Evolutionary conservation across 228 moss, liverwort and hornwort species (phyloP), one percentile per base, ranked within the genome.

Genomic region (Sphagnum magellanicum): DNA sequence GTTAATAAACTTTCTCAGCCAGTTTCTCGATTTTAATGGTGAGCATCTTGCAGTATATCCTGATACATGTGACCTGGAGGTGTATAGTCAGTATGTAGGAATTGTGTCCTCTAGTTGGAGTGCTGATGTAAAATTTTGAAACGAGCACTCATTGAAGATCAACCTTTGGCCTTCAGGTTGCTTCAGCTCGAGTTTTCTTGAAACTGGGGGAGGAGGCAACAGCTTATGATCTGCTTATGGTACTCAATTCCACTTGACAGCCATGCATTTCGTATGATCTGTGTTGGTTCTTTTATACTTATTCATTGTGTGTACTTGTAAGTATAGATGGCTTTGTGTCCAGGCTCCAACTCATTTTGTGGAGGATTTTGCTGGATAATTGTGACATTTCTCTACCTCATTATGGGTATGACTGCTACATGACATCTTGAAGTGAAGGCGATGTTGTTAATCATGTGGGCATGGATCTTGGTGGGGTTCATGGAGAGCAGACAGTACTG

Each of bases 111-210:
- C 32, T 32, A 3, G 32, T 32, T 32, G 3, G 32, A 32, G 3
- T 32, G 3, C 32, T 32, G 32, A 32, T 32, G 32, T 32, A 32
- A 32, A 32, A 32, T 32, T 32, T 32, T 32, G 32, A 32, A 32
- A 32, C 3, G 32, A 32, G 32, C 32, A 32, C 32, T 32, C 32
- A 32, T 32, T 32, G 32, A 32, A 32, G 32, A 2, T 32, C 32
- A 32, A 32, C 3, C 3, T 3, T 32, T 32, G 47, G 47, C 16
- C 53, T 16, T 16, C 64, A 75, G 63, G 61, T 67, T 63, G 74
- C 81, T 50, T 75, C 64, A 60, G 81, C 81, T 47, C 65, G 48
- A 67, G 81, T 70, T 15, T 63, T 81, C 14, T 46, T 61, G 50
- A 78, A 75, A 57, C 63, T 61, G 46, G 74, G 78, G 5, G 66